Percentiles rank a stretch among this genome's conserved stretches.
These are phyloP conservation scores for Cucurbita ficifolia DNA, from an alignment of 306 rosid genomes.

Conservation along the genomic window DNA sequence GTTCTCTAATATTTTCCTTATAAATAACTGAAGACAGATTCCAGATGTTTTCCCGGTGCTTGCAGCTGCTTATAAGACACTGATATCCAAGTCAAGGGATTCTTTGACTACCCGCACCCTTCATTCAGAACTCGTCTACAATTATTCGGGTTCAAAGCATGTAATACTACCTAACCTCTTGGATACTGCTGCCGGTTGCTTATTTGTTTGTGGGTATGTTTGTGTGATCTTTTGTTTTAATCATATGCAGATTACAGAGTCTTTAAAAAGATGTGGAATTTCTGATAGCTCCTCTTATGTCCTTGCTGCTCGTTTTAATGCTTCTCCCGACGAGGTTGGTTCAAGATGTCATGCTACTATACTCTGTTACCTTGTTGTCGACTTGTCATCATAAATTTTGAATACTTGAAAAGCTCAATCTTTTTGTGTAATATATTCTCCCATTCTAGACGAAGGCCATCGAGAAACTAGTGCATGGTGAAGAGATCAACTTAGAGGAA, in stretches of 20 bases:
- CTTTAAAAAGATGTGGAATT: constrained; percentile 78
- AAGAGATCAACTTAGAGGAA: constrained; percentile 57
- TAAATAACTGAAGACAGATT: constrained; percentile 34
- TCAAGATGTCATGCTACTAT: neutral
- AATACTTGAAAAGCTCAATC: neutral
- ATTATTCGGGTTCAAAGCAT: constrained; percentile 85
- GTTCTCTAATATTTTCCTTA: constrained; percentile 15
- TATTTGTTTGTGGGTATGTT: neutral
- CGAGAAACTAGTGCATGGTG: constrained; percentile 56
- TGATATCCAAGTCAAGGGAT: constrained; percentile 51
- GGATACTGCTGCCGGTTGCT: neutral
- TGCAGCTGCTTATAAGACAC: constrained; percentile 72
- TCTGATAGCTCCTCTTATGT: constrained; percentile 52
- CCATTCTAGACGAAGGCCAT: constrained; percentile 36
- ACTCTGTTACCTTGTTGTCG: neutral
- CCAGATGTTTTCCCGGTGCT: constrained; percentile 75
- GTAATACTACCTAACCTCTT: constrained; percentile 17
- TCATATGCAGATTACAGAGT: constrained; percentile 63
- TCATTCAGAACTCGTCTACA: constrained; percentile 93
- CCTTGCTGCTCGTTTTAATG: constrained; percentile 68
- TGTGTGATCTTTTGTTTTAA: constrained; percentile 15
- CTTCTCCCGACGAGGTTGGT: constrained; percentile 58
- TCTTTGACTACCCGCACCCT: constrained; percentile 74
- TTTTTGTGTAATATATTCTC: neutral
- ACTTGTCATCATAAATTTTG: neutral